These are phyloP conservation scores for Penicillium sp. DNA, from an alignment of 2,329 filamentous ascomycete genomes.

Conservation along the genomic window DNA sequence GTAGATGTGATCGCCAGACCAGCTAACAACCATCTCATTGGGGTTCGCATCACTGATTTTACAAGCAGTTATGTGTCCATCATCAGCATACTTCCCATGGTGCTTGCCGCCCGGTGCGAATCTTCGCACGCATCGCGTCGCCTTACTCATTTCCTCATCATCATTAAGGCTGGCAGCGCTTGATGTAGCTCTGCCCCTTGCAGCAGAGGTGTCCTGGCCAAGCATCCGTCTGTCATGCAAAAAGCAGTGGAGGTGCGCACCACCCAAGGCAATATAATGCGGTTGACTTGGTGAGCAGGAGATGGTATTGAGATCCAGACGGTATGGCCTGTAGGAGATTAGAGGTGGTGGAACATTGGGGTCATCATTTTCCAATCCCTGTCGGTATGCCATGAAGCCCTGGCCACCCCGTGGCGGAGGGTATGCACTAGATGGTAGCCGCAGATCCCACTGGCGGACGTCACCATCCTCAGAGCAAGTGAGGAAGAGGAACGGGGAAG, in stretches of 20 bases:
- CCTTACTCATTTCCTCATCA: constrained; percentile 57
- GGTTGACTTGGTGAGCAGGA: constrained; percentile 67
- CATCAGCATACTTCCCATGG: constrained; percentile 48
- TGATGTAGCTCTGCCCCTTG: constrained; percentile 51
- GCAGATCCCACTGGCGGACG: constrained; percentile 67
- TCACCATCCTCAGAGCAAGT: constrained; percentile 71
- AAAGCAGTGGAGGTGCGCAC: constrained; percentile 68
- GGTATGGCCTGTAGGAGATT: constrained; percentile 65
- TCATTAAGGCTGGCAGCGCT: constrained; percentile 46
- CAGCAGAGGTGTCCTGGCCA: constrained; percentile 57
- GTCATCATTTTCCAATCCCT: constrained; percentile 45
- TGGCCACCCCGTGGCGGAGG: constrained; percentile 51
- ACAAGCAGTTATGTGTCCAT: constrained; percentile 67
- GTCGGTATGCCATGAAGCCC: constrained; percentile 45
- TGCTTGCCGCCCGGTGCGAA: constrained; percentile 64
- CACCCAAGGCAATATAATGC: constrained; percentile 68
- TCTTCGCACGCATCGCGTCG: constrained; percentile 65
- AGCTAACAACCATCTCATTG: constrained; percentile 67
- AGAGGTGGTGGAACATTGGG: constrained; percentile 61
- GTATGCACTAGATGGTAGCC: constrained; percentile 65
- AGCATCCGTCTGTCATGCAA: constrained; percentile 68
- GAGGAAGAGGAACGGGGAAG: constrained; percentile 65
- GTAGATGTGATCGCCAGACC: constrained; percentile 67
- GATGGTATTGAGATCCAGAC: constrained; percentile 66
- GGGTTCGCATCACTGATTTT: constrained; percentile 69